A percentile compares a stretch with the other conserved stretches of the same genome.
phyloP scores from a whole-genome alignment of 345 rosid species.

The Gossypium sturtianum region DNA sequence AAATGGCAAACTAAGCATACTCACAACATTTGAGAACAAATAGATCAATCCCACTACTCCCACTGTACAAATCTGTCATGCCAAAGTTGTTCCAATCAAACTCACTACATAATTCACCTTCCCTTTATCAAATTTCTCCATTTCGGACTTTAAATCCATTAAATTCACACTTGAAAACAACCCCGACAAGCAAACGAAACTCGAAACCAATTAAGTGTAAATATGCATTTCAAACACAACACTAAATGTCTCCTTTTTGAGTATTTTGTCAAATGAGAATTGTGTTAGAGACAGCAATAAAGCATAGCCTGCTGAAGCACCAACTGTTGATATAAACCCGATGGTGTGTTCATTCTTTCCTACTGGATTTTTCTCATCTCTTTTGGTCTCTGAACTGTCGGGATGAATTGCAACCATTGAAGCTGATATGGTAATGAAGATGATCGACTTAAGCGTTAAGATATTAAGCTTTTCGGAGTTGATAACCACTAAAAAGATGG shows the following conservation, averaged over 20 bases:
- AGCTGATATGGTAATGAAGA: conserved; percentile 36
- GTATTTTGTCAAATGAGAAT: conserved; percentile 28
- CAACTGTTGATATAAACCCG: conserved; percentile 26
- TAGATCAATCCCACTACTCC: conserved; percentile 35
- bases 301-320: conserved; percentile 36
- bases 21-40: conserved; percentile 34
- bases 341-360: conserved; percentile 19
- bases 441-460: conserved; percentile 34
- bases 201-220: conserved; percentile 34
- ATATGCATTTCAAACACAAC: conserved; percentile 46
- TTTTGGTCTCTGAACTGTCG: conserved; percentile 14
- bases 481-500: conserved; percentile 33
- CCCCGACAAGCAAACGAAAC: conserved; percentile 23
- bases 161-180: conserved; percentile 38
- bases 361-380: not conserved
- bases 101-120: conserved; percentile 21
- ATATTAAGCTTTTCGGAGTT: conserved; percentile 41
- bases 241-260: conserved; percentile 18
- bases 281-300: conserved; percentile 36
- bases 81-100: conserved; percentile 28
- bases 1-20: conserved; percentile 20
- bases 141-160: conserved; percentile 22
- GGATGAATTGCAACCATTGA: conserved; percentile 29
- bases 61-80: conserved; percentile 35
- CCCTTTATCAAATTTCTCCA: conserved; percentile 27